Conservation (phyloP, 495 filamentous ascomycete species). For the Darksidea phi region DNA sequence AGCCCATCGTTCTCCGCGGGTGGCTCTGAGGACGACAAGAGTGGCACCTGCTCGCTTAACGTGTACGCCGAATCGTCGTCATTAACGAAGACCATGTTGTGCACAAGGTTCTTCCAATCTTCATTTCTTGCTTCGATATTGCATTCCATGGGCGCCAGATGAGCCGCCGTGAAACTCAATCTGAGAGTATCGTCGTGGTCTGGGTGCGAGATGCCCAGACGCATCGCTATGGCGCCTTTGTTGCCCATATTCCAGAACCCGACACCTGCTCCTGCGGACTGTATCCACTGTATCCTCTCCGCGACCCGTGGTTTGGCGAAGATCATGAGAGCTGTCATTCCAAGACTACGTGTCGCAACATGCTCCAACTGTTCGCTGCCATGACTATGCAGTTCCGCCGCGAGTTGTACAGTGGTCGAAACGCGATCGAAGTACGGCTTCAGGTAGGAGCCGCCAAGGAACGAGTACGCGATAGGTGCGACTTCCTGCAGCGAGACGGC, state of each 20-base stretch:
- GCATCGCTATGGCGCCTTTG: conserved; percentile 84
- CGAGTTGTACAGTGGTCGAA: conserved; percentile 65
- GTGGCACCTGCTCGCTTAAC: conserved; percentile 47
- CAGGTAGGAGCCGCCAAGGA: conserved; percentile 83
- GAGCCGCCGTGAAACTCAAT: conserved; percentile 83
- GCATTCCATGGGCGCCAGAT: conserved; percentile 82
- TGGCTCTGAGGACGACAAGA: conserved; percentile 44
- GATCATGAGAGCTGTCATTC: conserved; percentile 85
- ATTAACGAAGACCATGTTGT: conserved; percentile 69
- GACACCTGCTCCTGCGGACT: conserved; percentile 74
- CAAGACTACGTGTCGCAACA: conserved; percentile 65
- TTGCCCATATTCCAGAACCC: conserved; percentile 84
- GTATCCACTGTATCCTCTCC: conserved; percentile 56
- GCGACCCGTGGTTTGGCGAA: conserved; percentile 63
- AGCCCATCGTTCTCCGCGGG: conserved; percentile 47
- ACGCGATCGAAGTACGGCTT: conserved; percentile 70
- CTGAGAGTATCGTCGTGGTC: conserved; percentile 50
- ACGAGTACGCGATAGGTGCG: conserved; percentile 76
- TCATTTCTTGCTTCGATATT: conserved; percentile 67
- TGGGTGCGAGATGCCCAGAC: conserved; percentile 56
- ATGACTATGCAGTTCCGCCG: conserved; percentile 46
- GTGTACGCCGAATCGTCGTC: conserved; percentile 27
- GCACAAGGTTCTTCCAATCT: conserved; percentile 82
- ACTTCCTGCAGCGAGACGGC: conserved; percentile 80
- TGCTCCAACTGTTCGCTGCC: conserved; percentile 47